Percentiles rank a stretch among this genome's conserved stretches.
Conservation (phyloP, 805 yeast species). For the Candida insectalens region DNA sequence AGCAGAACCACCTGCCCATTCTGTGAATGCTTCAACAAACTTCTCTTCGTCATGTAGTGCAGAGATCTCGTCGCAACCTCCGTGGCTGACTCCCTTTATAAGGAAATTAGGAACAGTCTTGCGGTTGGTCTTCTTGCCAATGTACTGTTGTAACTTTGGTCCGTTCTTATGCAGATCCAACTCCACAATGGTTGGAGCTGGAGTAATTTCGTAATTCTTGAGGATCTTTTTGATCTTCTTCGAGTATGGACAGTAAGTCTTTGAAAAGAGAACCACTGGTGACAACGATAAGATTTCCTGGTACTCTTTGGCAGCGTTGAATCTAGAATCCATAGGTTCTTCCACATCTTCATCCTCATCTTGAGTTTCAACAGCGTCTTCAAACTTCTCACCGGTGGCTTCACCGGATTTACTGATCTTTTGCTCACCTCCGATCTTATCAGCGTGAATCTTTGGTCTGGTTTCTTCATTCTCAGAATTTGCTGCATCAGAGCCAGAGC, state of each 20-base stretch:
- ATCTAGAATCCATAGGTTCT: background rate
- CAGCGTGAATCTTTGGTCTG: background rate
- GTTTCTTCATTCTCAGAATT: background rate
- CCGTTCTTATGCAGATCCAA: slow-evolving; percentile 78
- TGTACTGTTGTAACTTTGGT: slow-evolving; percentile 58
- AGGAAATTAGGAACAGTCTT: slow-evolving; percentile 86
- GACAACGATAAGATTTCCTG: slow-evolving; percentile 46
- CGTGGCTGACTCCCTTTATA: slow-evolving; percentile 65
- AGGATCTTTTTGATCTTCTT: slow-evolving; percentile 60
- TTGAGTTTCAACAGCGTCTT: background rate
- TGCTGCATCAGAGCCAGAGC: background rate
- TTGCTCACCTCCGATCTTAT: background rate
- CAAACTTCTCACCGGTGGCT: too few species aligned
- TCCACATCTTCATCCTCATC: background rate
- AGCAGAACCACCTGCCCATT: slow-evolving; percentile 55
- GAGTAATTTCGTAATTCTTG: slow-evolving; percentile 56
- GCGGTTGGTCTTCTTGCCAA: slow-evolving; percentile 64
- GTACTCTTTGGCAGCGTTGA: slow-evolving; percentile 43
- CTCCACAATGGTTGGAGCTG: slow-evolving; percentile 68
- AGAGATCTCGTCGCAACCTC: slow-evolving; percentile 81
- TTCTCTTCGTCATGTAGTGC: slow-evolving; percentile 48
- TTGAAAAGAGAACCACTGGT: slow-evolving; percentile 59
- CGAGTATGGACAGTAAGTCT: slow-evolving; percentile 69
- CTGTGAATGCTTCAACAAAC: slow-evolving; percentile 39
- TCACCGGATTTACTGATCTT: too few species aligned